Conservation (phyloP, 139 green algal species). For the Chara braunii region DNA sequence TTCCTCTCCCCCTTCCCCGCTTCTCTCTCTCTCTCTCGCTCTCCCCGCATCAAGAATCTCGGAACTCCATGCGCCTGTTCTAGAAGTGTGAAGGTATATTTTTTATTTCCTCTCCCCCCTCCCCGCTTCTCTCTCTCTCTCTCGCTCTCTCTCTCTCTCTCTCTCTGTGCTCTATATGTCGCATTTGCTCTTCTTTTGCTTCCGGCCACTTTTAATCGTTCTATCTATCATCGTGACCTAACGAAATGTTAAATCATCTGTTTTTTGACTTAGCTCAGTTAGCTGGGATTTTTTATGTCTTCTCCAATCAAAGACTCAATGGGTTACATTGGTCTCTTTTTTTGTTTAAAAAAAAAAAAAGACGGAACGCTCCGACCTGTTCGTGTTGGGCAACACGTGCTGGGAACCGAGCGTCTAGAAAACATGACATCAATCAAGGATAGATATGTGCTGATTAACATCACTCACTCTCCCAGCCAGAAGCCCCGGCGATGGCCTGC, state of each 20-base stretch:
- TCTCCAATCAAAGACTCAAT: background rate
- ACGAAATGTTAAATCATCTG: background rate
- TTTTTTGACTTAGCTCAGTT: background rate
- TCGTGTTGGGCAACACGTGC: too few relatives aligned
- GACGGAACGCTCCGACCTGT: too few relatives aligned
- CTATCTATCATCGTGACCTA: background rate
- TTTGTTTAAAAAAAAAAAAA: too few relatives aligned
- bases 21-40: too few relatives aligned
- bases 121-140: too few relatives aligned
- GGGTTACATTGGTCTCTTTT: background rate
- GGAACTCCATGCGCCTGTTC: slow-evolving; percentile 17
- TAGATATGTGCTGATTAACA: too few relatives aligned
- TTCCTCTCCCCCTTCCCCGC: background rate
- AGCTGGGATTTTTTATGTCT: background rate
- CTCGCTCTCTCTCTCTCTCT: too few relatives aligned
- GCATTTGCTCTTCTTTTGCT: background rate
- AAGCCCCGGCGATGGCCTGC: too few relatives aligned
- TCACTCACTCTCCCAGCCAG: too few relatives aligned
- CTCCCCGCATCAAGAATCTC: slow-evolving; percentile 4
- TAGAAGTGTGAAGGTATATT: slow-evolving; percentile 3
- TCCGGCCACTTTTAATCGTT: background rate
- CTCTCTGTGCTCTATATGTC: background rate
- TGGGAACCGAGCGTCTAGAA: too few relatives aligned
- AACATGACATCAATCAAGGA: too few relatives aligned
- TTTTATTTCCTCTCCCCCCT: background rate